A percentile compares a stretch with the other conserved stretches of the same genome.
Conservation (phyloP, 345 rosid species). For the Carallia pectinifolia region DNA sequence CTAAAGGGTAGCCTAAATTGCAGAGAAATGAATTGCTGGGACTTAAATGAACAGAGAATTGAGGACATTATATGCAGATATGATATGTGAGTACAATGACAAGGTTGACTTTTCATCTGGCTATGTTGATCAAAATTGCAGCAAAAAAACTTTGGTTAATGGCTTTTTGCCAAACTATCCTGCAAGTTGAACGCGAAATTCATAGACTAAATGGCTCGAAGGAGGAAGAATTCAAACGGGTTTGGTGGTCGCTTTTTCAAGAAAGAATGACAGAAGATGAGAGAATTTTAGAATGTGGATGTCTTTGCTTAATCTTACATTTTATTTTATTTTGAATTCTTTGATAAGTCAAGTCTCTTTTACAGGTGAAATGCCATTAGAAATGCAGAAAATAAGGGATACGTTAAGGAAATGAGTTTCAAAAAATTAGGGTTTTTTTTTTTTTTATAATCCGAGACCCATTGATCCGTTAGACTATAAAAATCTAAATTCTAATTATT, state of each 20-base stretch:
- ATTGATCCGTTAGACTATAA: too few species aligned
- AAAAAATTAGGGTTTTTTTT: too few species aligned
- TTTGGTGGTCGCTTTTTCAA: conserved; percentile 22
- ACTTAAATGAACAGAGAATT: conserved; percentile 31
- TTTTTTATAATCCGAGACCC: too few species aligned
- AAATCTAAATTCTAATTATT: too few species aligned
- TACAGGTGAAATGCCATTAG: conserved; percentile 26
- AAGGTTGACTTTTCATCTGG: conserved; percentile 56
- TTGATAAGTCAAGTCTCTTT: neutral
- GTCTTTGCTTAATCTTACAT: neutral
- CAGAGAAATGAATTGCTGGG: conserved; percentile 15
- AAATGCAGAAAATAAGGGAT: too few species aligned
- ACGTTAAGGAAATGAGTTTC: too few species aligned
- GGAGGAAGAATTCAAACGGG: conserved; percentile 16
- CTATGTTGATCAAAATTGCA: conserved; percentile 47
- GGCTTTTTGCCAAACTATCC: conserved; percentile 55
- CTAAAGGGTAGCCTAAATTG: conserved; percentile 15
- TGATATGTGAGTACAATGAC: conserved; percentile 4
- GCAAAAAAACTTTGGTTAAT: conserved; percentile 37
- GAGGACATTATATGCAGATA: conserved; percentile 15
- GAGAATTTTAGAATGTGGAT: neutral
- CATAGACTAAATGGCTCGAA: conserved; percentile 23
- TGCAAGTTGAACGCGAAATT: conserved; percentile 24
- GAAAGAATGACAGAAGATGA: neutral
- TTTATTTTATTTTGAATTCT: neutral